Evolutionary conservation across 768 basidiomycete species (phyloP).

Genomic region (Kwoniella botswanensis): DNA sequence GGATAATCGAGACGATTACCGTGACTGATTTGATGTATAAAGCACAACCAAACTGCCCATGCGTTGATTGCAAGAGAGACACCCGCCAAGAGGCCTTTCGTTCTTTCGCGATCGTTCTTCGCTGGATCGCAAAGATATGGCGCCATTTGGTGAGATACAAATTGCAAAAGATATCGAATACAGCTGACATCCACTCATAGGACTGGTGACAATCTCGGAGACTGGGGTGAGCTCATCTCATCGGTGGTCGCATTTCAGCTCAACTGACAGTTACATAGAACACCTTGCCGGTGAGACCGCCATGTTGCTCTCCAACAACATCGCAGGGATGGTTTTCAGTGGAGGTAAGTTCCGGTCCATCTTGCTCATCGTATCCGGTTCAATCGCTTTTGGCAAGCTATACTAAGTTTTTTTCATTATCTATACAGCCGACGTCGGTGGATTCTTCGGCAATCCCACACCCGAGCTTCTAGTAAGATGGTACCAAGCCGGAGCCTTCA

Average conservation of each 20-base stretch:
- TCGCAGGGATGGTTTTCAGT: slow-evolving; percentile 87
- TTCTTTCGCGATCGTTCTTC: slow-evolving; percentile 91
- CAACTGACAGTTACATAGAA: slow-evolving; percentile 60
- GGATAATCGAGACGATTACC: background rate
- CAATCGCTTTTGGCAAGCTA: background rate
- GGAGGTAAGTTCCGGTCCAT: slow-evolving; percentile 70
- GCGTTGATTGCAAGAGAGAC: slow-evolving; percentile 77
- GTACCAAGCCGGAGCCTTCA: slow-evolving; percentile 95
- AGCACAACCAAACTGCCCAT: slow-evolving; percentile 84
- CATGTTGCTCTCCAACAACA: slow-evolving; percentile 86
- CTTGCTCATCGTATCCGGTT: background rate
- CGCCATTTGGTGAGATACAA: slow-evolving; percentile 94
- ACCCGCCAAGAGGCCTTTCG: slow-evolving; percentile 84
- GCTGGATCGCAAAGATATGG: slow-evolving; percentile 95
- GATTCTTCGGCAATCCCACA: slow-evolving; percentile 96
- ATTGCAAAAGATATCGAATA: too few species aligned
- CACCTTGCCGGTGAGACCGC: slow-evolving; percentile 92
- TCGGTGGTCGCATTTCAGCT: background rate
- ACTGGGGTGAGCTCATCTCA: slow-evolving; percentile 65
- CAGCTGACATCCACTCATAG: slow-evolving; percentile 12
- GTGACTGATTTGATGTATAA: background rate
- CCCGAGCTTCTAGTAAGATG: slow-evolving; percentile 94
- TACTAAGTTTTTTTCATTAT: background rate
- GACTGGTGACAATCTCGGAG: slow-evolving; percentile 95
- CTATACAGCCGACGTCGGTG: slow-evolving; percentile 88